Percentiles rank a stretch among this genome's conserved stretches.
Evolutionary conservation across 345 rosid species (phyloP).

Genomic region (Eucalyptus fibrosa): DNA sequence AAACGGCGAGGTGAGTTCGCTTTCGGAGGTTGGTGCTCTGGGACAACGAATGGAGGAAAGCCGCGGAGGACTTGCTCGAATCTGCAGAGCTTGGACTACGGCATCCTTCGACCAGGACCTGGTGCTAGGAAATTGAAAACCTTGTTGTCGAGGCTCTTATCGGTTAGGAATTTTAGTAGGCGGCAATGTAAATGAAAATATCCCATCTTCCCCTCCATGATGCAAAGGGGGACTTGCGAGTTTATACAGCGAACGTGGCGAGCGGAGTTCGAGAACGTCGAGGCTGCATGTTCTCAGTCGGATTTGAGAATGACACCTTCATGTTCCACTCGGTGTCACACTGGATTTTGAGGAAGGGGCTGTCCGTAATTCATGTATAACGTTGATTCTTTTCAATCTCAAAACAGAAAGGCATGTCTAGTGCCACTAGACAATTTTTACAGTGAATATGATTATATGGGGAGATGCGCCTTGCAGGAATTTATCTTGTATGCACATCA

Average conservation of each 20-base stretch:
- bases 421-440: background rate
- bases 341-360: background rate
- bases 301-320: background rate
- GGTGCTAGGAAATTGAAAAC: constrained; percentile 65
- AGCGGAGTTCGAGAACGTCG: background rate
- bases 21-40: constrained; percentile 49
- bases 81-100: constrained; percentile 12
- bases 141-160: constrained; percentile 37
- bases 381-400: background rate
- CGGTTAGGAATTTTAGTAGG: constrained; percentile 32
- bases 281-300: background rate
- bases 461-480: background rate
- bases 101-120: constrained; percentile 51
- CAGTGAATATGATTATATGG: background rate
- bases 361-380: background rate
- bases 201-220: background rate
- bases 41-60: background rate
- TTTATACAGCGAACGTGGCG: background rate
- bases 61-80: constrained; percentile 9
- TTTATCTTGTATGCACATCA: background rate
- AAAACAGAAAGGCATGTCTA: background rate
- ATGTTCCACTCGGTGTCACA: background rate
- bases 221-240: background rate
- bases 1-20: constrained; percentile 17
- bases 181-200: constrained; percentile 52